A percentile compares a stretch with the other conserved stretches of the same genome.
These are phyloP conservation scores for Rosa persica DNA, from an alignment of 306 rosid species.

Conservation along the genomic window DNA sequence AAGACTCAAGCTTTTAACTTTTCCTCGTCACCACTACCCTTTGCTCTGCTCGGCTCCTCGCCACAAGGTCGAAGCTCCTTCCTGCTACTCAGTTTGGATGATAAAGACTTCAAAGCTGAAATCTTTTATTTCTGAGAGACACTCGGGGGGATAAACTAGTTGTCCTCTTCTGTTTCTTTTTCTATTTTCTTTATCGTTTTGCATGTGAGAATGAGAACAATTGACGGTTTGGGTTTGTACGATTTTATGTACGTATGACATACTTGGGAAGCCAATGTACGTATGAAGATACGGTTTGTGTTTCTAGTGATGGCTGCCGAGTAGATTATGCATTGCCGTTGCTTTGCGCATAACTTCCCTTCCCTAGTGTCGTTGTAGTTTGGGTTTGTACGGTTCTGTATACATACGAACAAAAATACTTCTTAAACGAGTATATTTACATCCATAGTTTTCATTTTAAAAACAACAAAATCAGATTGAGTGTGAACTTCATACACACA, in stretches of 20 bases:
- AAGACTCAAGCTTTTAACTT: neutral
- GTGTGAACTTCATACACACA: no score
- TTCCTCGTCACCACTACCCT: neutral
- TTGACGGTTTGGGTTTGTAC: neutral
- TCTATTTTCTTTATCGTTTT: neutral
- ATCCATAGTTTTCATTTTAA: no score
- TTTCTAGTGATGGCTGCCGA: no score
- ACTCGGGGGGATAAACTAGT: neutral
- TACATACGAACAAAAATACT: no score
- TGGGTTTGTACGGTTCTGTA: no score
- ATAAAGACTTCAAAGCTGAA: neutral
- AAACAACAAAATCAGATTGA: no score
- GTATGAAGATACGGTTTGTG: no score
- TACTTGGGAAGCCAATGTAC: neutral
- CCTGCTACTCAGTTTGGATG: neutral
- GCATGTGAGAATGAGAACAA: neutral
- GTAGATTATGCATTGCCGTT: no score
- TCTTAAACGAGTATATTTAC: no score
- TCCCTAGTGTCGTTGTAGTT: no score
- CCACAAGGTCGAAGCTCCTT: neutral
- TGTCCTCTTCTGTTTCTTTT: neutral
- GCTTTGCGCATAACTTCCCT: no score
- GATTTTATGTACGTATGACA: neutral
- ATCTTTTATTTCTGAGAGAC: neutral
- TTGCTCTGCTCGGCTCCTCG: neutral